Percentiles rank a stretch among this genome's conserved stretches.
Conservation (phyloP, 2,329 filamentous ascomycete genomes). For the Penicillium sclerotiorum region DNA sequence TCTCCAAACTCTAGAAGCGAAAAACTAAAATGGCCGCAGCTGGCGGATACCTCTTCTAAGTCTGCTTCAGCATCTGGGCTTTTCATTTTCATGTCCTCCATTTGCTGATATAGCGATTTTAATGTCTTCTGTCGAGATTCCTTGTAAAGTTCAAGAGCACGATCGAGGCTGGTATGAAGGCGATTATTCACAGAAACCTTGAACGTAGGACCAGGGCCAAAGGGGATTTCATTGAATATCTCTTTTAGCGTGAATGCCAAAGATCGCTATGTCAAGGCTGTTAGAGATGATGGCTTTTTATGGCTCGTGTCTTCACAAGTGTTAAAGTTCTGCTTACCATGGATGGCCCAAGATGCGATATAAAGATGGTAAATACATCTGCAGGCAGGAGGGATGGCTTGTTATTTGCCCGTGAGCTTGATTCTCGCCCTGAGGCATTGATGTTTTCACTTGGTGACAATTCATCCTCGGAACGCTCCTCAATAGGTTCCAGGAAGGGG, state of each 20-base stretch:
- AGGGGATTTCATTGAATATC: constrained; percentile 84
- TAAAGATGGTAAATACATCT: constrained; percentile 91
- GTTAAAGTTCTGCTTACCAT: constrained; percentile 57
- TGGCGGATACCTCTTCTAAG: constrained; percentile 96
- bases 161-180: constrained; percentile 75
- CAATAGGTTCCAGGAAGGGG: constrained; percentile 60
- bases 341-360: constrained; percentile 82
- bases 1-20: constrained; percentile 88
- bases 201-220: constrained; percentile 67
- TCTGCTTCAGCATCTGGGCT: constrained; percentile 82
- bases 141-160: constrained; percentile 80
- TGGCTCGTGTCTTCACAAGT: not conserved
- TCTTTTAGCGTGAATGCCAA: constrained; percentile 88
- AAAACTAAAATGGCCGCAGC: constrained; percentile 94
- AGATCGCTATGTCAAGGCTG: constrained; percentile 63
- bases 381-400: constrained; percentile 54
- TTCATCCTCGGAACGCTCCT: constrained; percentile 63
- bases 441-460: constrained; percentile 24
- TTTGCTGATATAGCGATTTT: constrained; percentile 75
- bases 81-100: constrained; percentile 66
- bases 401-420: constrained; percentile 13
- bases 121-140: constrained; percentile 75
- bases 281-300: constrained; percentile 9
- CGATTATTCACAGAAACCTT: constrained; percentile 75
- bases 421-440: constrained; percentile 8